Percentiles rank a stretch among this genome's conserved stretches.
Evolutionary conservation across 176 grass and related monocot species (phyloP).

Genomic region (Ensete glaucum): DNA sequence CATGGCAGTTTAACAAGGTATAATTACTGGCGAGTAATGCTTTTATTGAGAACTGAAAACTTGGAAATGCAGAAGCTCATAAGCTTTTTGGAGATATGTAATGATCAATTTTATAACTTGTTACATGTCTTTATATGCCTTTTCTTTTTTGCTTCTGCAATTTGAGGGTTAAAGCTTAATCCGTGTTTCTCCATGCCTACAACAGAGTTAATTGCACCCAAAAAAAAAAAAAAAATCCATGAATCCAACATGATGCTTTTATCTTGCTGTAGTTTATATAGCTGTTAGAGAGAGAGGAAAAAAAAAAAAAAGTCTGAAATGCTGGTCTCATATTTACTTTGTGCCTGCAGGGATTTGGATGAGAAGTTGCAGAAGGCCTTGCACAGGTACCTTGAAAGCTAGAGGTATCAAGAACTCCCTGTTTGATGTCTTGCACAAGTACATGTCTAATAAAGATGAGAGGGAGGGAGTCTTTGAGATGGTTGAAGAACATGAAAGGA

Average conservation of each 20-base stretch:
- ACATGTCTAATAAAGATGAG: constrained; percentile 90
- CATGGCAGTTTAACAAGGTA: not conserved
- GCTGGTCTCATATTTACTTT: not conserved
- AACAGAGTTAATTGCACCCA: too few species aligned
- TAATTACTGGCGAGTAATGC: not conserved
- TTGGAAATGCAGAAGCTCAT: not conserved
- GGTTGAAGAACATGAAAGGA: constrained; percentile 86
- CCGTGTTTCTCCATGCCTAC: too few species aligned
- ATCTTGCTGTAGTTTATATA: not conserved
- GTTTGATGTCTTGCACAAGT: constrained; percentile 56
- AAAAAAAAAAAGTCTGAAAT: not conserved
- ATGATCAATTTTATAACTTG: too few species aligned
- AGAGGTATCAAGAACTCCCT: constrained; percentile 63
- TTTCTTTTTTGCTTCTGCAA: not conserved
- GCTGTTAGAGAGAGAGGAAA: not conserved
- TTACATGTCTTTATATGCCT: not conserved
- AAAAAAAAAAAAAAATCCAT: too few species aligned
- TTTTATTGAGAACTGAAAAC: not conserved
- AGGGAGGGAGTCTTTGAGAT: constrained; percentile 65
- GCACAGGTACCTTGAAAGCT: constrained; percentile 63
- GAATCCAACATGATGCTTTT: not conserved
- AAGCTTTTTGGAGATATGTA: too few species aligned
- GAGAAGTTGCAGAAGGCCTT: constrained; percentile 69
- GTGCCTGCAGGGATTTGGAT: constrained; percentile 50
- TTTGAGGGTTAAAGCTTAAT: too few species aligned